phyloP scores from a whole-genome alignment of 805 yeast species.

The Suhomyces prunicola region DNA sequence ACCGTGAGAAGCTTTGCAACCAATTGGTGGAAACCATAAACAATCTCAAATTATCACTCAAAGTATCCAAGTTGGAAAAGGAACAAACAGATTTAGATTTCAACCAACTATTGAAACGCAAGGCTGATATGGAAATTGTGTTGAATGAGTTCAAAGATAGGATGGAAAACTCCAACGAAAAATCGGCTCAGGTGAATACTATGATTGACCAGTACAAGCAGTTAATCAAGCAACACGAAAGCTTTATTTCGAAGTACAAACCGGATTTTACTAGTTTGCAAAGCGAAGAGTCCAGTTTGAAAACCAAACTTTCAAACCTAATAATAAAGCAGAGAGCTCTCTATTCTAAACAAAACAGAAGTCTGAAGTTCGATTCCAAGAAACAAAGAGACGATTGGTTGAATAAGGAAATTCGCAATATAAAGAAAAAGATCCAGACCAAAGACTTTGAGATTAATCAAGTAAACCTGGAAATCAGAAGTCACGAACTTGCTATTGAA shows the following conservation, averaged over 20 bases:
- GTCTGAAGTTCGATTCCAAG: conserved; percentile 52
- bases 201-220: conserved; percentile 18
- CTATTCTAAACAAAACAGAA: conserved; percentile 69
- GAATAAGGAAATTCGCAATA: conserved; percentile 42
- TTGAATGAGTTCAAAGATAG: conserved; percentile 42
- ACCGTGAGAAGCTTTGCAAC: conserved; percentile 52
- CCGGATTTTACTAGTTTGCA: conserved; percentile 43
- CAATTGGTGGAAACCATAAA: conserved; percentile 46
- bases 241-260: conserved; percentile 28
- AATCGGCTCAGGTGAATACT: conserved; percentile 19
- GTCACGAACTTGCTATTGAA: conserved; percentile 10
- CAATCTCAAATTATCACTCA: conserved; percentile 45
- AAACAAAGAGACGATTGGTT: conserved; percentile 71
- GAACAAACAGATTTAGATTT: conserved; percentile 50
- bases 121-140: conserved; percentile 50
- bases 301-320: conserved; percentile 37
- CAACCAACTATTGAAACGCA: conserved; percentile 44
- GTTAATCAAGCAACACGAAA: conserved; percentile 36
- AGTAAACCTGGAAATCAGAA: conserved; percentile 16
- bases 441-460: conserved; percentile 23
- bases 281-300: conserved; percentile 38
- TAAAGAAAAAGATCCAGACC: conserved; percentile 26
- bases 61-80: conserved; percentile 54
- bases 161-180: conserved; percentile 27
- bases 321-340: conserved; percentile 56